phyloP scores from a whole-genome alignment of 1,284 basidiomycete species.

The Moesziomyces antarcticus region DNA sequence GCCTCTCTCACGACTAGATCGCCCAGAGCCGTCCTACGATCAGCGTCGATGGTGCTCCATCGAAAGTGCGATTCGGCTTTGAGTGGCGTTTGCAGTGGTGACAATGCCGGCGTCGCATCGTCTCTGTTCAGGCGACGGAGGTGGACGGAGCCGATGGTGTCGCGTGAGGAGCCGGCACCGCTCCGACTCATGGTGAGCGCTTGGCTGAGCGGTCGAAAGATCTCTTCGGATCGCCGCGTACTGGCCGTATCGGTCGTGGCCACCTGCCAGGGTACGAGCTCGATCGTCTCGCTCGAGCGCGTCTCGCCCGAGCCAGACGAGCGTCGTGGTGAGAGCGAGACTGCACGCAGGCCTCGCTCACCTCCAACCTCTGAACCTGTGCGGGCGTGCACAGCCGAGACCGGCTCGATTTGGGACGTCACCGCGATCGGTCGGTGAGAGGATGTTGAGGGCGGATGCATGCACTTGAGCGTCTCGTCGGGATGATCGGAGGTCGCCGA shows the following conservation, averaged over 20 bases:
- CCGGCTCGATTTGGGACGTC: no score
- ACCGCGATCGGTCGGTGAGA: neutral
- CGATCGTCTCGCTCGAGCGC: slow-evolving; percentile 19
- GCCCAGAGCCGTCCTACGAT: neutral
- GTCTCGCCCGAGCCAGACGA: slow-evolving; percentile 13
- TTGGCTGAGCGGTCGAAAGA: slow-evolving; percentile 29
- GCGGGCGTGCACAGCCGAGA: slow-evolving; percentile 1
- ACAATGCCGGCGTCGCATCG: neutral
- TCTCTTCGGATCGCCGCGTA: slow-evolving; percentile 23
- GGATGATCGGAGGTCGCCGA: no score
- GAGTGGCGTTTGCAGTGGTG: slow-evolving; percentile 7
- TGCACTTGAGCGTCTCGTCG: no score
- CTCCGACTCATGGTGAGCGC: slow-evolving; percentile 5
- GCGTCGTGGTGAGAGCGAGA: slow-evolving; percentile 6
- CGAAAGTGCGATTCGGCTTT: slow-evolving; percentile 11
- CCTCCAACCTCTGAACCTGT: neutral
- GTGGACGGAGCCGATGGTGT: neutral
- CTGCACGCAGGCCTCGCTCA: slow-evolving; percentile 9
- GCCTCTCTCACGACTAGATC: neutral
- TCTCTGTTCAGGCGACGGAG: neutral
- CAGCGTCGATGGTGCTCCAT: slow-evolving; percentile 4
- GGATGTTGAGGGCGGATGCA: no score
- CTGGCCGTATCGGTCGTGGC: slow-evolving; percentile 10
- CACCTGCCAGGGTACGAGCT: slow-evolving; percentile 37
- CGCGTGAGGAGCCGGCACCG: slow-evolving; percentile 11